Percentiles rank a stretch among this genome's conserved stretches.
phyloP scores from a whole-genome alignment of 2,329 filamentous ascomycete species.

The Neofusicoccum sp. region DNA sequence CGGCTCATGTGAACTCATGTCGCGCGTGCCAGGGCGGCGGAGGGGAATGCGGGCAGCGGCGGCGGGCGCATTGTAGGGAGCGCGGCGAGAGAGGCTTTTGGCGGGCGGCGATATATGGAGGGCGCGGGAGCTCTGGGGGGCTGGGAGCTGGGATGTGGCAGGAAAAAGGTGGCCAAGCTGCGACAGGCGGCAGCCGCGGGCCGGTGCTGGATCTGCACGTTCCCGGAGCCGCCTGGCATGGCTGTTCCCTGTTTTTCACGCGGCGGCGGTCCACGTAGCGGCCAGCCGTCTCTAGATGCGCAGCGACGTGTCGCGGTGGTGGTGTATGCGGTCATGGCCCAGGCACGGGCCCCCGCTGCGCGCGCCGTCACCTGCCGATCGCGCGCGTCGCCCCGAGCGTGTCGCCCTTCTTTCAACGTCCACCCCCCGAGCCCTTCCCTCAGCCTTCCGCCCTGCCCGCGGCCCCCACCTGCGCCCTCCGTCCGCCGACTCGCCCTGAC shows the following conservation, averaged over 20 bases:
- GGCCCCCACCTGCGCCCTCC: not conserved
- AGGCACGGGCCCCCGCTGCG: not conserved
- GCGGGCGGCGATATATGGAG: constrained; percentile 12
- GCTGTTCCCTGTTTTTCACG: constrained; percentile 17
- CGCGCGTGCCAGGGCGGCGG: not conserved
- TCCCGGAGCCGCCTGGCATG: constrained; percentile 1
- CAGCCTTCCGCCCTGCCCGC: not conserved
- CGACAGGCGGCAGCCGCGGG: constrained; percentile 11
- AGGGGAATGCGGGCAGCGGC: not conserved
- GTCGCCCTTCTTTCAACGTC: not conserved
- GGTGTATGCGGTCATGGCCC: constrained; percentile 1
- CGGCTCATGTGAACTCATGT: constrained; percentile 21
- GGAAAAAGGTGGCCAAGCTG: not conserved
- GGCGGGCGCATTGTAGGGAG: not conserved
- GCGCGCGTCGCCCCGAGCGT: not conserved
- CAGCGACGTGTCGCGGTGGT: constrained; percentile 11
- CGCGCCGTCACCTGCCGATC: not conserved
- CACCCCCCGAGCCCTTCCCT: not conserved
- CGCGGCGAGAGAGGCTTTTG: not conserved
- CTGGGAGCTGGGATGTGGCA: constrained; percentile 16
- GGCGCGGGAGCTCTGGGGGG: constrained; percentile 1
- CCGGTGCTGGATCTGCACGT: not conserved
- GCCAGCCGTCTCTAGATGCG: not conserved
- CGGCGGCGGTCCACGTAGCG: constrained; percentile 7
- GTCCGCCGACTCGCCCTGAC: not conserved